A percentile compares a stretch with the other conserved stretches of the same genome.
Evolutionary conservation across 2,329 filamentous ascomycete genomes (phyloP).

Genomic region (Fusarium floridanum): DNA sequence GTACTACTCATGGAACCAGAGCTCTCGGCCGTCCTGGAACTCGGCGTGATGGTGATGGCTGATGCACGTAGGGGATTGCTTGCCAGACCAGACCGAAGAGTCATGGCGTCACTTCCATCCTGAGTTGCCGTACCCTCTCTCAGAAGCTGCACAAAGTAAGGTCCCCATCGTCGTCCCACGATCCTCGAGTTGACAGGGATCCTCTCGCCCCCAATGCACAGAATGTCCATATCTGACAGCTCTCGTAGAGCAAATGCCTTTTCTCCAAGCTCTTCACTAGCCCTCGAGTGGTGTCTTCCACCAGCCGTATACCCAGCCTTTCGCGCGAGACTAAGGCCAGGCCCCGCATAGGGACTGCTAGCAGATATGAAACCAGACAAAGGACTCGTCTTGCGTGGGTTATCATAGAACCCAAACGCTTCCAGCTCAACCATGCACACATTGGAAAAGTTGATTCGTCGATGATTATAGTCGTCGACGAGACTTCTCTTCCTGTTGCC

Average conservation of each 20-base stretch:
- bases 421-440: conserved; percentile 97
- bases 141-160: conserved; percentile 93
- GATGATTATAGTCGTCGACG: conserved; percentile 98
- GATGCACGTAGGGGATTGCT: conserved; percentile 78
- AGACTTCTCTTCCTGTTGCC: conserved; percentile 93
- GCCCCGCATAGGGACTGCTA: conserved; percentile 76
- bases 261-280: conserved; percentile 88
- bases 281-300: conserved; percentile 79
- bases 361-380: conserved; percentile 88
- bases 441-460: conserved; percentile 96
- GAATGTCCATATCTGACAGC: conserved; percentile 94
- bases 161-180: conserved; percentile 89
- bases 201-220: conserved; percentile 90
- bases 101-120: conserved; percentile 80
- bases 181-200: conserved; percentile 95
- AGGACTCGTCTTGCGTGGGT: conserved; percentile 82
- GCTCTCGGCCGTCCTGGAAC: conserved; percentile 64
- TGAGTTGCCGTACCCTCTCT: conserved; percentile 81
- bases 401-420: conserved; percentile 97
- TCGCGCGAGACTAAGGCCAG: conserved; percentile 67
- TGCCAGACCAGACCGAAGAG: conserved; percentile 74
- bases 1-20: conserved; percentile 62
- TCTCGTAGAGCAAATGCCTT: conserved; percentile 85
- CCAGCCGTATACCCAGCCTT: conserved; percentile 77
- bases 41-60: conserved; percentile 85